Conservation (phyloP, 2,329 filamentous ascomycete genomes). For the Penicillium sp. region DNA sequence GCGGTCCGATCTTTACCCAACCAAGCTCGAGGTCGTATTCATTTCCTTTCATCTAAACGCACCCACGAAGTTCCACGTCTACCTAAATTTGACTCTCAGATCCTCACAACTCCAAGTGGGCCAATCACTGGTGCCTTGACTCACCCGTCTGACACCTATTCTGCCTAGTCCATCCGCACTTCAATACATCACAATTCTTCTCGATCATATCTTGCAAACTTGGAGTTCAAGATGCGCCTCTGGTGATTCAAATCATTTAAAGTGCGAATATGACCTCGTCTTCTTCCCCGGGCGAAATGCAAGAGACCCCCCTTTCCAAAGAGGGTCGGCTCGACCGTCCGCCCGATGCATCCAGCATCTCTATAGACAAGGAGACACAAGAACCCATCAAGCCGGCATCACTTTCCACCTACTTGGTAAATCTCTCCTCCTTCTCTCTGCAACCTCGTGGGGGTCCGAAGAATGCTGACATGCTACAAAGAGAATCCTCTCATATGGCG, state of each 20-base stretch:
- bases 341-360: neutral
- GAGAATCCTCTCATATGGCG: conserved; percentile 28
- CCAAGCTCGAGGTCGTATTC: too few species aligned
- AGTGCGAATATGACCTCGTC: neutral
- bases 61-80: too few species aligned
- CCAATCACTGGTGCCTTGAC: too few species aligned
- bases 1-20: too few species aligned
- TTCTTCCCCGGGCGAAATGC: neutral
- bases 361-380: neutral
- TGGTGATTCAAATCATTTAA: neutral
- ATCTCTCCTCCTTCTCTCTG: neutral
- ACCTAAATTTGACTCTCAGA: too few species aligned
- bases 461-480: neutral
- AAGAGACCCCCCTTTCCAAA: neutral
- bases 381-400: neutral
- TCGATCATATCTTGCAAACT: neutral
- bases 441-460: neutral
- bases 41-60: too few species aligned
- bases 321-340: neutral
- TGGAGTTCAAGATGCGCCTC: neutral
- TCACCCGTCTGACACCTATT: too few species aligned
- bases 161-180: too few species aligned
- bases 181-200: neutral
- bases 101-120: too few species aligned
- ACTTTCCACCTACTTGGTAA: neutral